Evolutionary conservation across 441 rosid genomes (phyloP).

Genomic region (Gossypium gossypioides): DNA sequence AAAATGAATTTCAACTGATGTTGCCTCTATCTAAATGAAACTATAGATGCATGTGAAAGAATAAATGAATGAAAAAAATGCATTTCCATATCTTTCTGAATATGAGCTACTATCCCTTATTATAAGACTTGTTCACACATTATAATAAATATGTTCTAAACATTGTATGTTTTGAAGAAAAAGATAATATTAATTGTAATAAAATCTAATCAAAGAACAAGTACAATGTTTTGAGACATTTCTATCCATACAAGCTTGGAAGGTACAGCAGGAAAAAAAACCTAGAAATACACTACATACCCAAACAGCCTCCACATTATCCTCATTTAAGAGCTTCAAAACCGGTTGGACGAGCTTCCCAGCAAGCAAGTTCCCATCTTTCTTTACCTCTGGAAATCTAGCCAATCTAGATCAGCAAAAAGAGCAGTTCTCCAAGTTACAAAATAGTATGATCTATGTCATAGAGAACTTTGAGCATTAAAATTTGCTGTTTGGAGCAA

Average conservation of each 20-base stretch:
- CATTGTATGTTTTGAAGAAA: neutral
- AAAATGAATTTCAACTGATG: neutral
- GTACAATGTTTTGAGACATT: neutral
- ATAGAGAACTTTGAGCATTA: neutral
- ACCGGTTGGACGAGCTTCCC: slow-evolving; percentile 54
- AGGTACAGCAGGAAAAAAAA: neutral
- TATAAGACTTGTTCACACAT: neutral
- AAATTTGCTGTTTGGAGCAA: neutral
- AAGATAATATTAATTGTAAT: neutral
- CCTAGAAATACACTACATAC: slow-evolving; percentile 27
- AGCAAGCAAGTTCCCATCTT: slow-evolving; percentile 52
- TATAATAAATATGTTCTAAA: neutral
- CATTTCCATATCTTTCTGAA: neutral
- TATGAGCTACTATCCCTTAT: neutral
- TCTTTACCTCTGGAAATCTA: slow-evolving; percentile 52
- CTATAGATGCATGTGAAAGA: neutral
- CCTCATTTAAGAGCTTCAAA: slow-evolving; percentile 61
- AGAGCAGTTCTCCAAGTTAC: neutral
- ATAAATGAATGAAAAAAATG: neutral
- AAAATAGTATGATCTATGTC: neutral
- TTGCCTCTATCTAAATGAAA: neutral
- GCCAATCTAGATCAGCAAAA: slow-evolving; percentile 41
- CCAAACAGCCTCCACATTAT: slow-evolving; percentile 44
- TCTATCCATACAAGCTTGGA: neutral
- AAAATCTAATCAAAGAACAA: neutral